Percentiles rank a stretch among this genome's conserved stretches.
Conservation (phyloP, 345 rosid genomes). For the Hibiscus tridactylites region DNA sequence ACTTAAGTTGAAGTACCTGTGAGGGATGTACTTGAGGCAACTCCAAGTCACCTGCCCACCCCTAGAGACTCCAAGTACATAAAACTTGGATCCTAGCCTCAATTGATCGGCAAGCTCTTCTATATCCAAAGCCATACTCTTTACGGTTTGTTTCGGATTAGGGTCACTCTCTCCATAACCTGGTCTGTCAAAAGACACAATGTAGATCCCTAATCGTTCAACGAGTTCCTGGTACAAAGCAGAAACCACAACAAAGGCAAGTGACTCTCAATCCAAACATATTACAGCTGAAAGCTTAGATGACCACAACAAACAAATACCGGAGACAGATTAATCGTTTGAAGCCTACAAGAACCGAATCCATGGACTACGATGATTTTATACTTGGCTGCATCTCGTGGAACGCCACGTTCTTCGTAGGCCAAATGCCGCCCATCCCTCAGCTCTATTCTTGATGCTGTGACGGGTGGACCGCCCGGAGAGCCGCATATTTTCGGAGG, state of each 20-base stretch:
- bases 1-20: conserved; percentile 27
- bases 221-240: conserved; percentile 33
- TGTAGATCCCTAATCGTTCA: conserved; percentile 31
- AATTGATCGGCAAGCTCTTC: conserved; percentile 51
- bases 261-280: not conserved
- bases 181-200: conserved; percentile 43
- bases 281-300: not conserved
- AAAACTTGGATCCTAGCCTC: conserved; percentile 25
- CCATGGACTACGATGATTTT: conserved; percentile 36
- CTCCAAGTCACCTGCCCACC: conserved; percentile 40
- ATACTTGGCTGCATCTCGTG: conserved; percentile 24
- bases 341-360: conserved; percentile 16
- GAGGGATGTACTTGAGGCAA: conserved; percentile 47
- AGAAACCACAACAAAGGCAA: not conserved
- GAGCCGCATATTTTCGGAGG: conserved; percentile 40
- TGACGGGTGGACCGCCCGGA: conserved; percentile 38
- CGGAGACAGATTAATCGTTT: conserved; percentile 1
- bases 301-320: not conserved
- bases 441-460: conserved; percentile 47
- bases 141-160: conserved; percentile 26
- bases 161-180: conserved; percentile 66
- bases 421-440: conserved; percentile 57
- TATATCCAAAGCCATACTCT: conserved; percentile 44
- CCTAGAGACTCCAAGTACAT: conserved; percentile 21
- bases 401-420: conserved; percentile 35